Evolutionary conservation across 352 stramenopile species (phyloP), one percentile per base, ranked within the genome.

Genomic region (Synura sp.): DNA sequence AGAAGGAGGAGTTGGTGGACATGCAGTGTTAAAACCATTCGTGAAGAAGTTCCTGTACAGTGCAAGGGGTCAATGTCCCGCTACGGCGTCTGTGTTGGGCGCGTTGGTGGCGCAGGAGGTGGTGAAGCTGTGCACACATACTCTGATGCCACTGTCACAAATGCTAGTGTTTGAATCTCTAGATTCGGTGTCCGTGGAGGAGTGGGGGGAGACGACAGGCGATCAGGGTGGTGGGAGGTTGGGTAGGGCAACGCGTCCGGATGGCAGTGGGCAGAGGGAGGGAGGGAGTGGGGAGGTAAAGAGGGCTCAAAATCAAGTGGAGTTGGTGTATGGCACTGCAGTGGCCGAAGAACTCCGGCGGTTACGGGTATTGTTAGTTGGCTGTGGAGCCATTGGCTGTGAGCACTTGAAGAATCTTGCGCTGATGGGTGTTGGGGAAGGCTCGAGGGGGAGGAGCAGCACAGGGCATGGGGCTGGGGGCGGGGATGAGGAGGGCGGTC

Each of bases 391-490:
- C 3, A 98, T 99, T 60, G 96, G 96, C 2, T 99, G 96, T 80
- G 96, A 99, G 83, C 90, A 99, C 82, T 86, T 99, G 0, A 99
- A 99, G 83, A 99, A 98, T 85, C 94, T 97, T 84, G 94, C 95
- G 1, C 93, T 98, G 77, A 97, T 99, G 91, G 95, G 93, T 38
- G 90, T 98, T n/a, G 90, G 88, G 0, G 84, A 84, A 35, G 82
- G 32, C 35, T 44, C 42, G 34, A 77, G 33, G 41, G 60, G 36
- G 1, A 32, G 41, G 3, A 33, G 0, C 7, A 25, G 25, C 32
- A 32, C 27, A 15, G 12, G 1, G 3, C 7, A 14, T n/a, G 33
- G 31, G 33, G 12, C 22, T 17, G 0, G 41, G 63, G 25, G 49
- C 19, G 0, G 41, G 63, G 25, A 77, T 34, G 42, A 34, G 22